phyloP scores from a whole-genome alignment of 305 asterid genomes.

The Fraxinus sp. region DNA sequence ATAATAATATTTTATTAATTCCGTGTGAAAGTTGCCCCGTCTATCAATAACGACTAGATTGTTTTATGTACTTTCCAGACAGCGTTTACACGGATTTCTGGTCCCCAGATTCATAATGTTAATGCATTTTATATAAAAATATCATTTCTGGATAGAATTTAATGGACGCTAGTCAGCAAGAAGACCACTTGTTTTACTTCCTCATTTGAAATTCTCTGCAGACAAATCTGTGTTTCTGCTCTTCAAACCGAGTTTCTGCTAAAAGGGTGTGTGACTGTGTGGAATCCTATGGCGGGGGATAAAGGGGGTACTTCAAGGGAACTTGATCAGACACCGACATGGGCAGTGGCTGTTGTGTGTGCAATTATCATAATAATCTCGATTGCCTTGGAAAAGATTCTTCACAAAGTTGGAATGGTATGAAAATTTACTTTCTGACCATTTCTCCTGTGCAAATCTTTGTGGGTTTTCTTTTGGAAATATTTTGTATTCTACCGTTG shows the following conservation, averaged over 20 bases:
- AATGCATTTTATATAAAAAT: too few relatives aligned
- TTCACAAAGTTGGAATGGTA: conserved; percentile 71
- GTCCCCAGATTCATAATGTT: background rate
- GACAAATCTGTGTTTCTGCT: conserved; percentile 15
- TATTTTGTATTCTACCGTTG: background rate
- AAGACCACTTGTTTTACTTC: background rate
- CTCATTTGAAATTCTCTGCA: conserved; percentile 9
- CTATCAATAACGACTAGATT: conserved; percentile 7
- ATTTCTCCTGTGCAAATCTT: background rate
- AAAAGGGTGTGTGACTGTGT: background rate
- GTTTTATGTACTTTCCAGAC: background rate
- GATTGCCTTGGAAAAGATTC: conserved; percentile 56
- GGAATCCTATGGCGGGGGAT: conserved; percentile 35
- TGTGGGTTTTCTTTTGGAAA: background rate
- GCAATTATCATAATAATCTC: conserved; percentile 63
- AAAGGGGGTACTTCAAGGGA: conserved; percentile 31
- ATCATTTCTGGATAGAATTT: background rate
- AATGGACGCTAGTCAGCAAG: background rate
- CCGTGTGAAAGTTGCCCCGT: conserved; percentile 9
- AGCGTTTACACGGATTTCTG: background rate
- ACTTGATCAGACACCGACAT: conserved; percentile 69
- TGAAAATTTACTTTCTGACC: background rate
- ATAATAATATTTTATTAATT: background rate
- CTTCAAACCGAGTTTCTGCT: background rate
- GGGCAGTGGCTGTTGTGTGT: conserved; percentile 86